Evolutionary conservation across 1,284 basidiomycete genomes (phyloP), one percentile per base, ranked within the genome.

Genomic region (Stereum hirsutum): DNA sequence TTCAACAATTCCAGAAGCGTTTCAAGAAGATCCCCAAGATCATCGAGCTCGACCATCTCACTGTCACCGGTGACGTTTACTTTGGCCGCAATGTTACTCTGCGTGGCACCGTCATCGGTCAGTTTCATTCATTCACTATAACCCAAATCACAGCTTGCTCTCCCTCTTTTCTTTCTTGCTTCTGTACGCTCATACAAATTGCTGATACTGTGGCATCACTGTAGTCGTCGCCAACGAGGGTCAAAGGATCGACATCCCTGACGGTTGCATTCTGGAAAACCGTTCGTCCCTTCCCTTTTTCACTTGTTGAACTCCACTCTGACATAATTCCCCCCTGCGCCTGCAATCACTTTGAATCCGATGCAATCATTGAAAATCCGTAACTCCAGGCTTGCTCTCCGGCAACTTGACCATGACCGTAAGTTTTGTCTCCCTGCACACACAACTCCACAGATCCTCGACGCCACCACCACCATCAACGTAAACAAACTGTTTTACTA

Each of bases 1-100:
- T 98, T 45, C 86, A 89, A 55, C 84, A 93, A 62, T 98, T 97
- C 78, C 91, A 97, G 72, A 94, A 93, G 68, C 78, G 92, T 39
- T 95, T 95, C 84, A 96, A 94, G 79, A 89, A 86, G 65, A 95
- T 98, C 54, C 94, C 95, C 41, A 86, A 86, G 63, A 89, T 95
- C 53, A 70, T 89, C 51, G 94, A 96, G 64, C 75, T 97, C 45
- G 95, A 98, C 67, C 94, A 98, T 65, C 72, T 98, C 58, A 99
- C 95, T 4, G 92, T 99, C 41, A 89, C 89, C 46, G 94, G 94
- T 26, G 94, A 98, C 62, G 93, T 99, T 11, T 86, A 86, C 68
- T 97, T 99, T 62, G 95, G 95, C 36, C 81, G 92, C 55, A 90
- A 91, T 60, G 89, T 97, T 42, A 90, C 86, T 14, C 71, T 93